Percentiles rank a stretch among this genome's conserved stretches.
Evolutionary conservation across 2,329 filamentous ascomycete species (phyloP).

Genomic region (Claviceps spartinae): DNA sequence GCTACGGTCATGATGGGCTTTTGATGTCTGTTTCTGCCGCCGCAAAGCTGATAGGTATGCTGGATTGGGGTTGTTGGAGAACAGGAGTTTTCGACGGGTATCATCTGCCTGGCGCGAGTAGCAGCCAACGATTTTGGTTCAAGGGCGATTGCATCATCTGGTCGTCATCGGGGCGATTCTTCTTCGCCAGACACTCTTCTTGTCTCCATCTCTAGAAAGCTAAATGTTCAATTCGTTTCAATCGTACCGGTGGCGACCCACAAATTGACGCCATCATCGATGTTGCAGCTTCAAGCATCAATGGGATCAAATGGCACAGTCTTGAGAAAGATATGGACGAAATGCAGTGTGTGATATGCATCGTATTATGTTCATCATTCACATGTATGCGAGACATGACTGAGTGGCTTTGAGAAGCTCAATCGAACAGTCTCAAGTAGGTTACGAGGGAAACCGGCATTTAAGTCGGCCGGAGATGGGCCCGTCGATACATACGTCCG

Average conservation of each 20-base stretch:
- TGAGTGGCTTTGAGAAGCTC: no score
- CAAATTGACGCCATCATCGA: slow-evolving; percentile 3
- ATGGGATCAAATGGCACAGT: no score
- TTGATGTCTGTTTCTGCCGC: background rate
- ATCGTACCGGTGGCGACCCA: background rate
- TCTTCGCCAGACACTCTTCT: background rate
- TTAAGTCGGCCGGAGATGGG: no score
- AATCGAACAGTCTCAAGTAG: no score
- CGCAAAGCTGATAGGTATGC: background rate
- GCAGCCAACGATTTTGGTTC: background rate
- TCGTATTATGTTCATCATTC: no score
- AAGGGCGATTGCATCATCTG: background rate
- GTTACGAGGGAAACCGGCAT: no score
- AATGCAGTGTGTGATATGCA: no score
- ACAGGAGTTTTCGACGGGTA: background rate
- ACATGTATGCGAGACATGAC: no score
- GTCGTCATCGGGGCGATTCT: background rate
- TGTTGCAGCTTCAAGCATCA: background rate
- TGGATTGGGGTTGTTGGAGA: background rate
- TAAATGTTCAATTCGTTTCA: no score
- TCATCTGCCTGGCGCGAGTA: background rate
- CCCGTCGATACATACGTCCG: no score
- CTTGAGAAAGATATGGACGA: no score
- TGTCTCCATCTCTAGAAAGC: background rate
- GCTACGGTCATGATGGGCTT: background rate